Evolutionary conservation across 345 rosid genomes (phyloP), one percentile per base, ranked within the genome.

Genomic region (Murraya paniculata): DNA sequence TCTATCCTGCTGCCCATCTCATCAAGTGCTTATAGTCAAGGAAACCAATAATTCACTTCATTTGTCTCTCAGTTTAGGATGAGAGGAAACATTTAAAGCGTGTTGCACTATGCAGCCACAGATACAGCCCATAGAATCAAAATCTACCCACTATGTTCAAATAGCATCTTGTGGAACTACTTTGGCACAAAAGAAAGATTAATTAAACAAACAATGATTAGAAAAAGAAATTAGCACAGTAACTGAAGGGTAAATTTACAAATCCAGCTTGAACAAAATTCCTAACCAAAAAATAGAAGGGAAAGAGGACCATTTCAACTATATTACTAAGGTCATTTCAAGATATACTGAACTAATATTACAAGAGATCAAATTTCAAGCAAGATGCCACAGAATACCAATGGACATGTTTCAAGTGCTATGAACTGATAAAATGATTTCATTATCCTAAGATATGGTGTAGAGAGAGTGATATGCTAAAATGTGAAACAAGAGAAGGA

Each of bases 1-100:
- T 91, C 90, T 71, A 93, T 92, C 84, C 91, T 87, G 81, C 61
- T 77, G 78, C 94, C 96, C 97, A 93, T 95, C 71, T 95, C 99
- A 87, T 95, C 98, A 73, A 92, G 97, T 95, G 88, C 81, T 79
- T 50, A 64, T 62, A 80, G 92, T 86, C 88, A 91, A 92, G 84
- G 92, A 88, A 81, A 79, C 41, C 16, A 72, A 59, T 4, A 45
- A 61, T 41, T 10, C 65, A 75, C 35, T 48, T 21, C 33, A 65
- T 41, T 28, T 33, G 14, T 45, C 64, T 28, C 64, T 36, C 55
- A 61, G 30, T 57, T 14, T 50, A 25, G 36, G 14, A 55, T 25
- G 56, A 57, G 64, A 45, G 6, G 21, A 75, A 74, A 64, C 60
- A 69, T 50, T 68, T 68, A 31, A 77, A 13, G 58, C 28, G 9